Evolutionary conservation across 352 stramenopile species (phyloP), one percentile per base, ranked within the genome.

Genomic region (Peronospora farinosa): DNA sequence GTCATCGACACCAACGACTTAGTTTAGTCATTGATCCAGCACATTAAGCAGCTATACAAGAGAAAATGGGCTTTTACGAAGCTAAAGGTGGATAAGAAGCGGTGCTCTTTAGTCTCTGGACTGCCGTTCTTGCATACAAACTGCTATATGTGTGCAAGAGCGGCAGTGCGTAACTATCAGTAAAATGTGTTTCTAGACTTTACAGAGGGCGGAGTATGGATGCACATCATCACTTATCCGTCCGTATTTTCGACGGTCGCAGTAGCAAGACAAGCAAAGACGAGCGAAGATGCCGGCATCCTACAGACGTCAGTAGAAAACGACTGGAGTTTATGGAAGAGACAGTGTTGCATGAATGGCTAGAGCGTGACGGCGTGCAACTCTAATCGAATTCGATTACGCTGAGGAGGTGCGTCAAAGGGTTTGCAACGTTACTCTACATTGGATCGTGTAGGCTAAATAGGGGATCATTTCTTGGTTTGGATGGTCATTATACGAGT

Each of bases 241-340:
- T 21, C 19, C 3, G 19, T 21, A 21, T 32, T 32, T 32, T 3
- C 1, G 28, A 32, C 28, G 19, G 28, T 32, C 3, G 28, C 28
- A 32, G 28, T 12, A 32, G 28, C 10, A 32, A 37, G 12, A 88
- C 86, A 72, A 89, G 74, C 58, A 78, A 92, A 54, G 80, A 92
- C 64, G 78, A 89, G 63, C 84, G 30, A 78, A 88, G 62, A 92
- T 57, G 78, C 80, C 12, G 80, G 80, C 15, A 72, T 92, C 44
- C 68, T n/a, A n/a, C n/a, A 91, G 50, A 69, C 64, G 16, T 81
- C 74, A 47, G 78, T 89, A 30, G 76, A 78, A 38, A 74, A 72
- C 33, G 74, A 70, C 27, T 76, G 50, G 78, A 91, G 62, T 91
- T 79, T 46, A 72, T 89, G 43, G 74, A 86, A 51, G 65, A 76